Base-by-base conservation (phyloP, 495 filamentous ascomycete species). In the Penicillium turbatum region DNA sequence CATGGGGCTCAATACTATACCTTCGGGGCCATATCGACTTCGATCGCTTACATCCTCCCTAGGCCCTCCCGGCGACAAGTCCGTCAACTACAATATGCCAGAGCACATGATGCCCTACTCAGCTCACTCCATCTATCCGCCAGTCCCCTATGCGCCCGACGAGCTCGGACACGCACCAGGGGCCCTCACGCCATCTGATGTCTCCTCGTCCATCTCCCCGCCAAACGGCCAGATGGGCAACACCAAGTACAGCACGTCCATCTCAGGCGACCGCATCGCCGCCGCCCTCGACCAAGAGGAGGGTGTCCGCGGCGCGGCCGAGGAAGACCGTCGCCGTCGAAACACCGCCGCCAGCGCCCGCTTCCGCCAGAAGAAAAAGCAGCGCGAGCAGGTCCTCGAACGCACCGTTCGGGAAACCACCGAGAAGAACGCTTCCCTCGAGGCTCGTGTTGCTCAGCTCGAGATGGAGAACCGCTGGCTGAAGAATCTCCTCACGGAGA, bases 291-390 rank as follows among this genome's bases (percentile, higher is more conserved):
- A 60, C 37, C 70, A 69, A 37, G 73, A 77, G 61, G 74, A 72
- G 59, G 61, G 62, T 72, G 82, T 55, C 80, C 91, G 89, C 31
- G 60, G 84, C 12, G 90, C 89, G 13, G 92, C 93, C 29, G 93
- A 98, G 72, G 93, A 98, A 75, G 93, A 98, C 70, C 97, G 97
- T 69, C 89, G 93, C 10, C 85, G 92, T 40, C 88, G 93, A 55
- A 98, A 98, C 72, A 98, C 93, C 1, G 93, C 93, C 32, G 93
- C 93, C 37, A 88, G 83, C 44, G 93, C 93, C 17, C 87, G 93
- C 48, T 98, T 98, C 82, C 88, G 93, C 51, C 84, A 95, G 63
- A 98, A 98, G 83, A 98, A 98, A 89, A 98, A 98, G 82, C 89
- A 95, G 72, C 88, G 93, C 48, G 93, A 98, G 75, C 88, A 93